These are phyloP conservation scores for Ceriops zippeliana DNA, from an alignment of 345 rosid genomes.

Conservation along the genomic window DNA sequence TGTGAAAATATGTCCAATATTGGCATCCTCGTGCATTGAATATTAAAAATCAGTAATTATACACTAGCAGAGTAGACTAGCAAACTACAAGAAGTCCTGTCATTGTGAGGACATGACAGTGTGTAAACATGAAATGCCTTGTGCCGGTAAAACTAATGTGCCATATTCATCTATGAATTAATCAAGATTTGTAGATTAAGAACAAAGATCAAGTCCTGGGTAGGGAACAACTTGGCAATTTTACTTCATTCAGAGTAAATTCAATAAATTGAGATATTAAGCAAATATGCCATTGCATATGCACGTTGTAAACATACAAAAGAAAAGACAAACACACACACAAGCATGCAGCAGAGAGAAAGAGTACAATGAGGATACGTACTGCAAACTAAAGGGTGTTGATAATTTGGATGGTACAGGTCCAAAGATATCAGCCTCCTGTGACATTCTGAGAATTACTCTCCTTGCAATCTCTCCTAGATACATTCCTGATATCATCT, in stretches of 20 bases:
- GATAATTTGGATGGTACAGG: slow-evolving; percentile 50
- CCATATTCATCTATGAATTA: no score
- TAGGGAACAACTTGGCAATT: no score
- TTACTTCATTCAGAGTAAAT: no score
- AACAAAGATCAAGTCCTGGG: no score
- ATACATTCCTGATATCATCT: slow-evolving; percentile 97
- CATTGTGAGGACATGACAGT: no score
- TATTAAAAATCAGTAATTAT: no score
- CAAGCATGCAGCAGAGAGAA: neutral
- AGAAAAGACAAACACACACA: neutral
- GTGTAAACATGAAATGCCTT: no score
- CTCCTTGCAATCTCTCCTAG: slow-evolving; percentile 91
- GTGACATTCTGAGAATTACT: slow-evolving; percentile 75
- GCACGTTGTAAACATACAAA: neutral
- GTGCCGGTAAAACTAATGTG: no score
- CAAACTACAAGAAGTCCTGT: no score
- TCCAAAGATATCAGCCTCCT: slow-evolving; percentile 67
- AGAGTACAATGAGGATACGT: slow-evolving; percentile 7
- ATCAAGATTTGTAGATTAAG: no score
- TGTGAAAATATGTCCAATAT: neutral
- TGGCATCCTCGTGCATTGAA: neutral
- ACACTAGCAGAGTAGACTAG: neutral
- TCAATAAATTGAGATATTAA: no score
- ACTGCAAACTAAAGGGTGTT: slow-evolving; percentile 63
- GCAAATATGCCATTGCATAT: no score